phyloP scores from a whole-genome alignment of 768 basidiomycete genomes.

The Lactarius psammicola region DNA sequence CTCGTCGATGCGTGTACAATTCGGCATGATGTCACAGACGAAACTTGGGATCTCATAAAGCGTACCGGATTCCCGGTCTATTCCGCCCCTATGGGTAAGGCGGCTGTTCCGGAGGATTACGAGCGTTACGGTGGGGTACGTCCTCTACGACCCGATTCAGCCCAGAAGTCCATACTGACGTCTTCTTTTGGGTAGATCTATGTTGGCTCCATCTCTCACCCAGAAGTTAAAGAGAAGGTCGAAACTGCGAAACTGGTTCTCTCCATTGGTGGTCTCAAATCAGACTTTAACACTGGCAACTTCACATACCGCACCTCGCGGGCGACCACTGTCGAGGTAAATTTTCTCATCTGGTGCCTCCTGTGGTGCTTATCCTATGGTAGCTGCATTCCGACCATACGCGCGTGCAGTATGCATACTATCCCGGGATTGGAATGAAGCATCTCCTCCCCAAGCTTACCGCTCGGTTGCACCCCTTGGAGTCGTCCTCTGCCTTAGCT shows the following conservation, averaged over 20 bases:
- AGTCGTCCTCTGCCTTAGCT: constrained; percentile 42
- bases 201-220: constrained; percentile 66
- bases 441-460: constrained; percentile 71
- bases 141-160: constrained; percentile 11
- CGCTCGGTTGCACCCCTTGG: constrained; percentile 47
- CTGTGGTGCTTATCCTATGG: background rate
- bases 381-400: constrained; percentile 78
- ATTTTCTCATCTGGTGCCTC: constrained; percentile 1
- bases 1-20: constrained; percentile 80
- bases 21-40: constrained; percentile 64
- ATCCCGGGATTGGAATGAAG: constrained; percentile 72
- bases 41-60: constrained; percentile 59
- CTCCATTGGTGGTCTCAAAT: constrained; percentile 66
- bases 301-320: constrained; percentile 74
- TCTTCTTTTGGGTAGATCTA: constrained; percentile 58
- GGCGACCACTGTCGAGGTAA: constrained; percentile 60
- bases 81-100: constrained; percentile 80
- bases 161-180: constrained; percentile 7
- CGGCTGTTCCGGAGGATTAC: constrained; percentile 65
- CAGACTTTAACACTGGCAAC: constrained; percentile 87
- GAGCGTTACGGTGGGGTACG: constrained; percentile 78
- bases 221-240: constrained; percentile 64
- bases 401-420: constrained; percentile 61
- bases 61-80: constrained; percentile 73
- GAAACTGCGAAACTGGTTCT: constrained; percentile 75